Evolutionary conservation across 306 rosid species (phyloP), one percentile per base, ranked within the genome.

Genomic region (Inga leiocalycina): DNA sequence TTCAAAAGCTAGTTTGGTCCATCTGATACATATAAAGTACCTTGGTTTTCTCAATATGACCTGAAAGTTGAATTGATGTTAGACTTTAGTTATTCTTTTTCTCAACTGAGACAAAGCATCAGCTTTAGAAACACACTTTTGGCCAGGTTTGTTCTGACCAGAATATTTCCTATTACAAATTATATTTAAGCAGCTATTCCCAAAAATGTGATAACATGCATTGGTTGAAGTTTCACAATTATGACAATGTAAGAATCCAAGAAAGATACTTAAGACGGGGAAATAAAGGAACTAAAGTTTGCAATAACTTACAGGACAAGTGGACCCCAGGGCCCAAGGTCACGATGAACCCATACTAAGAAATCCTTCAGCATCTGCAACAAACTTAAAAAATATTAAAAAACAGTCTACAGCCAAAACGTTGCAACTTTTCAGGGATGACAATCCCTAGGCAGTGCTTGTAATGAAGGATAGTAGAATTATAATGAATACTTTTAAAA

Each of bases 291-390:
- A 34, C 10, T 6, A 22, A 59, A 41, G 27, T 6, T 20, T 54
- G 4, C 59, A 79, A 71, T 72, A 54, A 88, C 97, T 87, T 89
- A 93, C 98, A 94, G 71, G 74, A 79, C 97, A 80, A 91, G 81
- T 5, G 97, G 96, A 77, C 97, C 98, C 97, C 97, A 92, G 24
- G 93, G 89, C 41, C 98, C 98, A 82, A 93, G 91, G 83, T 93
- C 92, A 74, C 81, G 73, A 77, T 94, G 82, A 69, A 94, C 90
- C 98, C 98, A 94, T 83, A 74, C 46, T 81, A 94, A 84, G 88
- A 94, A 93, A 54, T 91, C 91, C 90, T 93, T 92, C 89, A 91
- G 65, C 72, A 84, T 87, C 98, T 95, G 91, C 74, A 86, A 44
- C 74, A 84, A 82, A 62, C 22, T 19, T 14, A 11, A 27, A 30